phyloP scores from a whole-genome alignment of 345 rosid species.

The Boechera stricta region DNA sequence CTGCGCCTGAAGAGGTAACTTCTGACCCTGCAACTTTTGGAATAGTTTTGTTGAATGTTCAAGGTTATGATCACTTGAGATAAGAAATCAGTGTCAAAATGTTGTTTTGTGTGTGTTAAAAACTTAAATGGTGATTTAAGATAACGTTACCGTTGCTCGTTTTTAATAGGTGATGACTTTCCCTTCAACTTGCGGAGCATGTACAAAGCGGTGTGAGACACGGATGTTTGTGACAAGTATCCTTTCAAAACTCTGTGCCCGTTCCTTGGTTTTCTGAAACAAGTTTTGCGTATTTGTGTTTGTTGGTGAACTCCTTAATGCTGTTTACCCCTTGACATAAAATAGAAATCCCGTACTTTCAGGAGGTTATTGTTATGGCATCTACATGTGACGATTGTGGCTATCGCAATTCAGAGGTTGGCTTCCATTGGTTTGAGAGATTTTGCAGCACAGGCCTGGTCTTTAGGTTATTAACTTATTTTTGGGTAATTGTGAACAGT shows the following conservation, averaged over 20 bases:
- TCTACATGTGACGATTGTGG: constrained; percentile 89
- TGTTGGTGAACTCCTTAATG: constrained; percentile 22
- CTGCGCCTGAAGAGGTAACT: constrained; percentile 91
- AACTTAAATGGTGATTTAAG: neutral
- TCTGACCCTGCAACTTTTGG: neutral
- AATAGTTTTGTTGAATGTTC: constrained; percentile 16
- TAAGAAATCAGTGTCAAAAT: neutral
- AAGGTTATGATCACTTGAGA: constrained; percentile 19
- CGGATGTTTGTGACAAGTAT: constrained; percentile 60
- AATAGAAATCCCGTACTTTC: constrained; percentile 91
- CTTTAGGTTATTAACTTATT: constrained; percentile 28
- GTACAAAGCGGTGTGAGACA: constrained; percentile 48
- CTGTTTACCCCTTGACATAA: constrained; percentile 56
- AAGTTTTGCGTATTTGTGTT: neutral
- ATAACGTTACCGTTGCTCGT: constrained; percentile 1
- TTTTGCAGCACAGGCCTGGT: constrained; percentile 6
- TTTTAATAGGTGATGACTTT: constrained; percentile 53
- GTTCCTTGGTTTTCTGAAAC: neutral
- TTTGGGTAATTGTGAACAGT: constrained; percentile 50
- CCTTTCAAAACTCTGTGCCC: constrained; percentile 31
- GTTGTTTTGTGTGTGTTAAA: neutral
- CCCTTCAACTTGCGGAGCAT: constrained; percentile 58
- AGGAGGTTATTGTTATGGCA: constrained; percentile 99
- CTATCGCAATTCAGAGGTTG: constrained; percentile 96
- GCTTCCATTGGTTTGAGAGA: constrained; percentile 36